Base-by-base conservation (phyloP, 768 basidiomycete species). In the Aureoboletus auriporus region DNA sequence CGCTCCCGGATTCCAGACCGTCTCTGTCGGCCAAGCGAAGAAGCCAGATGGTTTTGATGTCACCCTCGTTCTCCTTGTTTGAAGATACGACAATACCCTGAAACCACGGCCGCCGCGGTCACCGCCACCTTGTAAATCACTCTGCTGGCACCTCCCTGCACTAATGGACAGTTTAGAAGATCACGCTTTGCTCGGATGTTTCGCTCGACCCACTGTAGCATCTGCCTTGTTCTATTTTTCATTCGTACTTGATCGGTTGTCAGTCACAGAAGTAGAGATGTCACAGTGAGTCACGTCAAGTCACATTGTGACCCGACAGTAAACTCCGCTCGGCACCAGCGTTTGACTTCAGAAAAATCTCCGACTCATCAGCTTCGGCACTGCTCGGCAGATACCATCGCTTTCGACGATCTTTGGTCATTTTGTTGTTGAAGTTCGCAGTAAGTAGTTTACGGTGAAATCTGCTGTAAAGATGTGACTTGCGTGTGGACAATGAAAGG, bases 1-100 rank as follows among this genome's bases (percentile, higher is more conserved):
- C 56, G 60, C 23, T 78, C 76, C 35, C 72, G 75, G 11, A 77
- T 78, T 51, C 76, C 76, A 13, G 75, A 77, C 47, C 65, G 75
- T 55, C 67, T 78, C 31, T 75, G 69, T 59, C 64, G 56, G 11
- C 30, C 60, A 31, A 44, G 39, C 28, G 51, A 51, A 27, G 54
- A 62, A 17, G 27, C 38, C 17, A 27, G 29, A n/a, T 57, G 63
- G 53, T 39, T 26, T n/a, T 66, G 50, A 62, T 28, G 17, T 6
- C 27, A 6, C 31, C 10, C 31, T 16, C 10, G 27, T 23, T 17
- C 23, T 36, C 26, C 37, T 13, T 26, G 30, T 46, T 52, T 43
- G 38, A 50, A 35, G 27, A 36, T 39, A 23, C 20, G 28, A 9
- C 23, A 20, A 41, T 12, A 40, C 50, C 54, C 61, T 50, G 23